Base-by-base conservation (phyloP, 805 yeast genomes). In the Alloascoidea hylecoeti region DNA sequence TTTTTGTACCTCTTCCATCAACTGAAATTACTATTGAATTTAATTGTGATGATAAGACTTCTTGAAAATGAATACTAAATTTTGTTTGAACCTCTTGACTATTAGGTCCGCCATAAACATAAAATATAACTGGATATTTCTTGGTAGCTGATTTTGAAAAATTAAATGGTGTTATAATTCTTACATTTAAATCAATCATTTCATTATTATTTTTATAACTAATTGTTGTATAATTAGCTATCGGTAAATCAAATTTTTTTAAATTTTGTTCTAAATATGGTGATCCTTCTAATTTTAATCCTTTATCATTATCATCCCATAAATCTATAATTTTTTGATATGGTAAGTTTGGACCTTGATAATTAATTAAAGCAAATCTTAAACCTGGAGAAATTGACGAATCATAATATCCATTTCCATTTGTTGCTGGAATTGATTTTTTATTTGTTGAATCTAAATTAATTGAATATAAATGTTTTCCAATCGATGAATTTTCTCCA, bases 1-100 rank as follows among this genome's bases (percentile, higher is more conserved):
- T 83, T 0, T 96, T 97, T 1, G 98, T 92, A 18, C 98, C 98
- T 48, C 98, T 72, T 0, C 97, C 97, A 57, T 92, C 98, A 3
- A 92, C 94, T 1, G 95, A 82, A 1, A 92, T 95, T 5, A 92
- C 95, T 36, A 92, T 70, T 2, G 94, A 84, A 49, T 79, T 68
- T 44, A 82, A 63, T 47, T 77, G 78, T 1, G 95, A 72, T 0
- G 95, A 78, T 33, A 81, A 71, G 6, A 82, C 77, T 18, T 80
- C 71, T 43, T 88, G 80, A 57, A 85, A 88, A 5, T 70, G 65
- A 19, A 80, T 59, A 0, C 69, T 52, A 49, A 75, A 85, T 12
- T 61, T 52, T 44, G 80, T 74, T 34, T 66, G 61, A 4, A 89
- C 96, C 39, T 72, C 64, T 56, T 92, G 97, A 4, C 95, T 81